phyloP scores from a whole-genome alignment of 805 yeast species.

The Yamadazyma akitaensis region DNA sequence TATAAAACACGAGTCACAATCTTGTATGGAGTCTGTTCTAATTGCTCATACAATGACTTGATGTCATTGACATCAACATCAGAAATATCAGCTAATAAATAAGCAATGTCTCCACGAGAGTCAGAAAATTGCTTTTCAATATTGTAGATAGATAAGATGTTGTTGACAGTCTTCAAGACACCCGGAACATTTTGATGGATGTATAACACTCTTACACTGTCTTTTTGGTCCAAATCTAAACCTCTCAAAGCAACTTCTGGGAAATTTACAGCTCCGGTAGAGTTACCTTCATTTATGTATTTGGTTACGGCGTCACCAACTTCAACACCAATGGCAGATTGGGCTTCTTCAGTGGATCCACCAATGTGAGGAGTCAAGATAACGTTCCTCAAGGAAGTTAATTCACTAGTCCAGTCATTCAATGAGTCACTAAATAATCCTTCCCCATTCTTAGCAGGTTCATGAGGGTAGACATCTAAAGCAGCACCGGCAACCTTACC shows the following conservation, averaged over 20 bases:
- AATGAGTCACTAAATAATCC: conserved; percentile 67
- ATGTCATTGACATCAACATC: conserved; percentile 81
- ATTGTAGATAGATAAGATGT: conserved; percentile 89
- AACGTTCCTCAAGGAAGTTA: conserved; percentile 77
- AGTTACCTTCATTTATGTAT: conserved; percentile 93
- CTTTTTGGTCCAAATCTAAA: conserved; percentile 79
- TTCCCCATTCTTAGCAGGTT: conserved; percentile 96
- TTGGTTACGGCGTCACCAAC: conserved; percentile 82
- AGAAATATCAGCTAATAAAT: conserved; percentile 95
- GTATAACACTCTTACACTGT: conserved; percentile 89
- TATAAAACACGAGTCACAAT: conserved; percentile 88
- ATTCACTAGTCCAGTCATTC: conserved; percentile 81
- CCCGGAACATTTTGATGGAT: conserved; percentile 98
- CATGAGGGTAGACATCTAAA: conserved; percentile 92
- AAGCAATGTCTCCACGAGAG: conserved; percentile 92
- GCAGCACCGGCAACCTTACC: conserved; percentile 98
- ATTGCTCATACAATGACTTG: conserved; percentile 76
- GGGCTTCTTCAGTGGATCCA: conserved; percentile 99
- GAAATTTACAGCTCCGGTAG: conserved; percentile 96
- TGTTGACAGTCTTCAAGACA: conserved; percentile 95
- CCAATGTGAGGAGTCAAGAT: conserved; percentile 97
- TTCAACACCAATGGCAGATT: conserved; percentile 94
- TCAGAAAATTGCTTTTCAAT: conserved; percentile 98
- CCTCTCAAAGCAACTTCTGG: conserved; percentile 95
- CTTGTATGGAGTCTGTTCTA: conserved; percentile 86